Base-by-base conservation (phyloP, 495 filamentous ascomycete species). In the Bryoglossum gracile region DNA sequence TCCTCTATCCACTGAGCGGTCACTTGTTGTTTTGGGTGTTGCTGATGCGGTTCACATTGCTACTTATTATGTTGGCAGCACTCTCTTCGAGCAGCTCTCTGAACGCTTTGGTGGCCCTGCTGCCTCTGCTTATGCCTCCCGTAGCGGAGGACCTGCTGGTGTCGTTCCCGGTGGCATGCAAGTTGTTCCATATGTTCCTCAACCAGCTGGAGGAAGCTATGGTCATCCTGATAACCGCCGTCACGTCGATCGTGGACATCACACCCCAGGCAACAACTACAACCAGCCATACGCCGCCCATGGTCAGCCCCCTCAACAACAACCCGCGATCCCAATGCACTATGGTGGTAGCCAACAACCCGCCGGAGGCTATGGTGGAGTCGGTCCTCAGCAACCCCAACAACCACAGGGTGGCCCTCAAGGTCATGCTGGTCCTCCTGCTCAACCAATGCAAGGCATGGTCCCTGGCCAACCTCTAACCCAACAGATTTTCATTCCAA, bases 401-500 rank as follows among this genome's bases (percentile, higher is more conserved):
- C 68, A 68, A 28, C 81, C 79, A 38, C 75, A 75, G 45, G 74
- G 71, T 44, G 74, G 71, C 65, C 65, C 33, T 67, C 70, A 44
- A 67, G 68, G 38, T 36, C 75, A 78, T 54, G 73, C 68, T 56
- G 76, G 65, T 17, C 85, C 83, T 45, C 76, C 82, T 36, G 74
- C 71, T 37, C 82, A 82, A 47, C 86, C 88, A 4, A 82, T 89
- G 63, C 80, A 80, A 57, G 80, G 79, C 35, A 80, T 83, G 59
- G 77, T 92, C 48, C 83, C 86, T 28, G 89, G 87, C 28, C 83
- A 90, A 52, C 88, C 92, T 48, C 68, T 98, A 55, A 98, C 92
- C 1, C 92, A 98, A 62, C 92, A 98, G 66, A 98, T 98, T 55
- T 98, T 82, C 69, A 98, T 98, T 61, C 92, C 92, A 36, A 98